Conservation (phyloP, 2,329 filamentous ascomycete species). For the Ambrosiella beaveri region DNA sequence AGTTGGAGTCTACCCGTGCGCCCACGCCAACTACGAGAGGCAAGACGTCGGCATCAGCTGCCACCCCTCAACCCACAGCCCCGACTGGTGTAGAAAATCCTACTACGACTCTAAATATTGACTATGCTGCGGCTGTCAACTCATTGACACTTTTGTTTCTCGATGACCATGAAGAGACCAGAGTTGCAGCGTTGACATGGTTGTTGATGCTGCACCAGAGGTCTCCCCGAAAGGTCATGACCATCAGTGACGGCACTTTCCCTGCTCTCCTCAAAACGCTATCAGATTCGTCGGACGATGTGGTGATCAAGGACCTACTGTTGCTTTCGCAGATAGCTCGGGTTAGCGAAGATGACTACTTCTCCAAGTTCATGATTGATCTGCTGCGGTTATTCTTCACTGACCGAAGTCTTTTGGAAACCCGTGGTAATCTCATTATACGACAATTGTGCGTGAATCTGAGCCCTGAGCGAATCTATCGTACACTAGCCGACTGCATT, state of each 20-base stretch:
- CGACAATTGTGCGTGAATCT: conserved; percentile 83
- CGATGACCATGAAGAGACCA: conserved; percentile 90
- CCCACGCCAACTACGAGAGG: conserved; percentile 7
- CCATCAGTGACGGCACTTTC: conserved; percentile 94
- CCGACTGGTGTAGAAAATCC: neutral
- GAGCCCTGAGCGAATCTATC: conserved; percentile 87
- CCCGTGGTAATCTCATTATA: conserved; percentile 88
- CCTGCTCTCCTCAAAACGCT: conserved; percentile 89
- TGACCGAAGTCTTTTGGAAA: conserved; percentile 78
- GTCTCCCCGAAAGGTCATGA: conserved; percentile 79
- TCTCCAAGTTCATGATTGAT: conserved; percentile 96
- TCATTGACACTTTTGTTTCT: conserved; percentile 85
- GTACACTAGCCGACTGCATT: conserved; percentile 86
- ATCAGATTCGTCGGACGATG: conserved; percentile 85
- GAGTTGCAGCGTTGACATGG: conserved; percentile 87
- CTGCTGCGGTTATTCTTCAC: conserved; percentile 89
- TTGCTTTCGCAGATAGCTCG: conserved; percentile 88
- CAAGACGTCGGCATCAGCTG: conserved; percentile 5
- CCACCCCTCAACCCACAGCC: conserved; percentile 20
- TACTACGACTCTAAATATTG: conserved; percentile 41
- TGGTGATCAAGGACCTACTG: conserved; percentile 87
- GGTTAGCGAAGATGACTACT: conserved; percentile 94
- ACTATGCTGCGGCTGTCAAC: conserved; percentile 88
- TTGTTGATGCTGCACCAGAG: conserved; percentile 95
- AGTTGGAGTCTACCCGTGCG: conserved; percentile 2